Evolutionary conservation across 352 stramenopile genomes (phyloP).

Genomic region (Phytophthora vignae): DNA sequence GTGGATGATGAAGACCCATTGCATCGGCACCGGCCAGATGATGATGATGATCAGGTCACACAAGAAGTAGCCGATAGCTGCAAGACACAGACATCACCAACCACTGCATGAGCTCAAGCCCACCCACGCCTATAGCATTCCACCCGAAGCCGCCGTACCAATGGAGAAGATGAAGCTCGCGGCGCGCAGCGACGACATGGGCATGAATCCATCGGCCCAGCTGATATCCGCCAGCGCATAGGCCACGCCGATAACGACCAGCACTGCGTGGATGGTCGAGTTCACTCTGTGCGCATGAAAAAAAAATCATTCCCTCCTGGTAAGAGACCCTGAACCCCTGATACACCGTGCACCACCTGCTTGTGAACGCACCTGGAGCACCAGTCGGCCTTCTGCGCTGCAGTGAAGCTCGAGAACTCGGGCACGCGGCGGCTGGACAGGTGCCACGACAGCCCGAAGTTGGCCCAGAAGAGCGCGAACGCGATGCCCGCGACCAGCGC

Average conservation of each 20-base stretch:
- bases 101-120: not conserved
- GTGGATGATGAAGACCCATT: slow-evolving; percentile 81
- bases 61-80: slow-evolving; percentile 84
- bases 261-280: slow-evolving; percentile 78
- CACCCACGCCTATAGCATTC: not conserved
- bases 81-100: slow-evolving; percentile 5
- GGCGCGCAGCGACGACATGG: slow-evolving; percentile 74
- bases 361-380: slow-evolving; percentile 68
- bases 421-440: slow-evolving; percentile 60
- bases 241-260: slow-evolving; percentile 68
- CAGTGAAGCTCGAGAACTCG: slow-evolving; percentile 69
- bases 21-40: slow-evolving; percentile 78
- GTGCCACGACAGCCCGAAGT: slow-evolving; percentile 72
- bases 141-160: slow-evolving; percentile 37
- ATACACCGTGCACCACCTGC: not conserved
- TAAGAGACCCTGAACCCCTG: not conserved
- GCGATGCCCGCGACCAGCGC: slow-evolving; percentile 58
- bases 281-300: slow-evolving; percentile 65
- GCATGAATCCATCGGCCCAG: slow-evolving; percentile 72
- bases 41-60: slow-evolving; percentile 87
- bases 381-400: slow-evolving; percentile 82
- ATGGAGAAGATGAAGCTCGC: slow-evolving; percentile 89
- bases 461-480: slow-evolving; percentile 76
- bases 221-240: slow-evolving; percentile 72
- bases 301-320: not conserved